phyloP scores from a whole-genome alignment of 805 yeast species.

The Sungouiozyma ichnusensis region DNA sequence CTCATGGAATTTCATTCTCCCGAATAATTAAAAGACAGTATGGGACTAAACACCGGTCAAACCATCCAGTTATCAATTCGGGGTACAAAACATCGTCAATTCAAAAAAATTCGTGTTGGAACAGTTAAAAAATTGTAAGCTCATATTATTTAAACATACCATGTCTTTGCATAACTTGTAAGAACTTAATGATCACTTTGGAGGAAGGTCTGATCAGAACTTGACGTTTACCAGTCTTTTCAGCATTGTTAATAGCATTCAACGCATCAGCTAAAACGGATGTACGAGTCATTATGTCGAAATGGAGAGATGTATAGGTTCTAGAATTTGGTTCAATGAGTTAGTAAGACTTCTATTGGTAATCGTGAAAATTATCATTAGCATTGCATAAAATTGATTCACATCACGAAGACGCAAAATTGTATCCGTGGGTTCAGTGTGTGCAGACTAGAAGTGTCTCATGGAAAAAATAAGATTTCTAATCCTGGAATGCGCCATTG shows the following conservation, averaged over 20 bases:
- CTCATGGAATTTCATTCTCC: slow-evolving; percentile 48
- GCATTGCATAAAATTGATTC: not conserved
- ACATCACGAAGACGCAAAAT: too few species aligned
- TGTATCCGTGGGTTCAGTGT: too few species aligned
- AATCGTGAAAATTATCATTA: not conserved
- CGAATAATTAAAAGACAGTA: slow-evolving; percentile 97
- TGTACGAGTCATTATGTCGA: slow-evolving; percentile 91
- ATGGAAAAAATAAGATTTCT: not conserved
- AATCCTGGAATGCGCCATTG: slow-evolving; percentile 3
- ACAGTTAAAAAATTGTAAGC: too few species aligned
- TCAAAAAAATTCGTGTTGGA: too few species aligned
- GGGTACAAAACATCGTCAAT: slow-evolving; percentile 23
- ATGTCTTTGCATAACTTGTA: slow-evolving; percentile 94
- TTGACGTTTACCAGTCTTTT: slow-evolving; percentile 98
- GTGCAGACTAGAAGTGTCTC: not conserved
- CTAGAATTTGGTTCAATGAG: not conserved
- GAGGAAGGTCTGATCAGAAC: slow-evolving; percentile 96
- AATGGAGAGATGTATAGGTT: not conserved
- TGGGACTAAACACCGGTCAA: slow-evolving; percentile 75
- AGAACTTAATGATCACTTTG: slow-evolving; percentile 92
- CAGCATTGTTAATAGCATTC: slow-evolving; percentile 96
- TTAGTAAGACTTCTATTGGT: not conserved
- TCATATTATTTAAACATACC: too few species aligned
- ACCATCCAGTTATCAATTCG: slow-evolving; percentile 99
- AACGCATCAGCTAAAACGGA: slow-evolving; percentile 98